Percentiles rank a stretch among this genome's conserved stretches.
Conservation (phyloP, 2,329 filamentous ascomycete genomes). For the Colletotrichum incanum region DNA sequence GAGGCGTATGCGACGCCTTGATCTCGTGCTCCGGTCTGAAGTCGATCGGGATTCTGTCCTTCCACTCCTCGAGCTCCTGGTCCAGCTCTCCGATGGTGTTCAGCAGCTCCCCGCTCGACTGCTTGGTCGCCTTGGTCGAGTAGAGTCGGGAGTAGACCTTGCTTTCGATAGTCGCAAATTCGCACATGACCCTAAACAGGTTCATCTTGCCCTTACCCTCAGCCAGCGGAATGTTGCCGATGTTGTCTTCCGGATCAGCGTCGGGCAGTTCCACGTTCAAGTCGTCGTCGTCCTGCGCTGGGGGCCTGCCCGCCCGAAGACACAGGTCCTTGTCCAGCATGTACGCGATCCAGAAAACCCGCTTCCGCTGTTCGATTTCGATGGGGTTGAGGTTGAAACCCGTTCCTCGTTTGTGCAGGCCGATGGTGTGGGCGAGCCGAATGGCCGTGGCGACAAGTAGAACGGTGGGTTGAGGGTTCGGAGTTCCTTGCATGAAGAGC, state of each 20-base stretch:
- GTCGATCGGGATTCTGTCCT: conserved; percentile 93
- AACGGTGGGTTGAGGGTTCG: conserved; percentile 95
- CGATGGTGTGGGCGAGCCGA: conserved; percentile 91
- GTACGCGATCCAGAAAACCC: conserved; percentile 78
- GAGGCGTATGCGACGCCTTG: conserved; percentile 89
- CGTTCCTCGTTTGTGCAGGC: conserved; percentile 92
- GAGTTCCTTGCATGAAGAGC: conserved; percentile 94
- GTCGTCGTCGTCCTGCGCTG: conserved; percentile 75
- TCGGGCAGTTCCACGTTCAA: conserved; percentile 98
- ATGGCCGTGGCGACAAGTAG: conserved; percentile 93
- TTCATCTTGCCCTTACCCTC: conserved; percentile 96
- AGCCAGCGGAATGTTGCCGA: conserved; percentile 92
- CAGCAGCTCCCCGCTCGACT: conserved; percentile 91
- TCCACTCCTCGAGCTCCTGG: conserved; percentile 92
- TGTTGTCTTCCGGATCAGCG: conserved; percentile 90
- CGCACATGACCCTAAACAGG: conserved; percentile 92
- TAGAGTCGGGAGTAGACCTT: conserved; percentile 95
- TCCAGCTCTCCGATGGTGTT: conserved; percentile 98
- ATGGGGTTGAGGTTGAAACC: conserved; percentile 94
- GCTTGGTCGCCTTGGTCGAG: conserved; percentile 91
- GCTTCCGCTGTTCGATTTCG: conserved; percentile 89
- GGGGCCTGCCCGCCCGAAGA: conserved; percentile 72
- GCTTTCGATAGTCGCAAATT: conserved; percentile 92
- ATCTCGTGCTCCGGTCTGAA: conserved; percentile 99
- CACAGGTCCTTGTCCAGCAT: conserved; percentile 77